Percentiles rank a stretch among this genome's conserved stretches.
phyloP scores from a whole-genome alignment of 2,329 filamentous ascomycete species.

The Neoascochyta sp. region DNA sequence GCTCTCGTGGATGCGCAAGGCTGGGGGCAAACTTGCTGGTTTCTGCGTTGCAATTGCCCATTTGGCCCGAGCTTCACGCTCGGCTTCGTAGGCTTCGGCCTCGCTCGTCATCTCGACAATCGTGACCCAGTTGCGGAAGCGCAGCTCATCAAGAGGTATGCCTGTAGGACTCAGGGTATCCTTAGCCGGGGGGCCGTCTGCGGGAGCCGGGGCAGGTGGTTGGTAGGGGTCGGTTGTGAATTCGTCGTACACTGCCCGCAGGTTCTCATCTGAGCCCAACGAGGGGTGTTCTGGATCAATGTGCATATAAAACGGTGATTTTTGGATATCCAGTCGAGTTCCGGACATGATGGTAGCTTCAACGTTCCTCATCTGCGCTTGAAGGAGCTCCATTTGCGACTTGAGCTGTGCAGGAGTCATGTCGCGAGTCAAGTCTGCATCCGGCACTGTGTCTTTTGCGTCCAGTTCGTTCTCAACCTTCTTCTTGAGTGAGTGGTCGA shows the following conservation, averaged over 20 bases:
- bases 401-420: slow-evolving; percentile 17
- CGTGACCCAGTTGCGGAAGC: slow-evolving; percentile 50
- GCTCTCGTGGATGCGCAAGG: background rate
- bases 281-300: slow-evolving; percentile 24
- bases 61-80: slow-evolving; percentile 4
- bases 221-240: slow-evolving; percentile 42
- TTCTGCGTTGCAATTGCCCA: slow-evolving; percentile 10
- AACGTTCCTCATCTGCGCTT: slow-evolving; percentile 25
- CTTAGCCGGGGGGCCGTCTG: slow-evolving; percentile 5
- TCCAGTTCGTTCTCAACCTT: slow-evolving; percentile 5
- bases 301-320: slow-evolving; percentile 37
- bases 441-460: slow-evolving; percentile 1
- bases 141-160: slow-evolving; percentile 44
- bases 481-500: slow-evolving; percentile 11
- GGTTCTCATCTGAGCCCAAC: slow-evolving; percentile 22
- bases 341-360: slow-evolving; percentile 31
- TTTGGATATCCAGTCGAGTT: slow-evolving; percentile 34
- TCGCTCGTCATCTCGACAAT: slow-evolving; percentile 46
- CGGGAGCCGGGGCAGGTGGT: slow-evolving; percentile 16
- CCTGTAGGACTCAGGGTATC: slow-evolving; percentile 33
- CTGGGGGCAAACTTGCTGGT: background rate
- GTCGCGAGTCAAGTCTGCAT: no score
- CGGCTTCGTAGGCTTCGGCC: slow-evolving; percentile 26
- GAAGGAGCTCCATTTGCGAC: slow-evolving; percentile 17
- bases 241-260: slow-evolving; percentile 44